Evolutionary conservation across 2,329 filamentous ascomycete genomes (phyloP), one percentile per base, ranked within the genome.

Genomic region (Fusarium siculi): DNA sequence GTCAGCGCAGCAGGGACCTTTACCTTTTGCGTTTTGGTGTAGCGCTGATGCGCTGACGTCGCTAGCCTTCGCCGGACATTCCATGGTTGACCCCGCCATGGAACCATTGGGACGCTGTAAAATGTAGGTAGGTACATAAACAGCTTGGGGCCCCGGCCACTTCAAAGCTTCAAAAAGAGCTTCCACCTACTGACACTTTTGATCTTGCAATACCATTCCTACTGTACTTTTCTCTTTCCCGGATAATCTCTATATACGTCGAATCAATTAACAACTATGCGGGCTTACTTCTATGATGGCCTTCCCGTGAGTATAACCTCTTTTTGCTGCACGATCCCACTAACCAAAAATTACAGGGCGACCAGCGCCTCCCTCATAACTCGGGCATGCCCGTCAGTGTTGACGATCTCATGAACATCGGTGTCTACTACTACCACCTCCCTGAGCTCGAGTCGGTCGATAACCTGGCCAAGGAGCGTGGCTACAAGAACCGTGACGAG

Each of bases 401-500:
- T 54, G 85, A 88, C 9, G 91, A 93, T 63, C 91, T 99, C 66
- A 82, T 87, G 72, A 87, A 88, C 61, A 87, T 98, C 23, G 96
- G 96, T 66, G 94, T 99, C 42, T 83, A 94, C 49, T 96, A 97
- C 87, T 91, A 90, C 81, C 86, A 88, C 80, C 89, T 93, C 76
- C 85, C 91, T 18, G 84, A 89, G 39, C 80, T 95, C 54, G 83
- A 86, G 37, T 86, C 87, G 32, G 95, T 98, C 44, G 88, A 98
- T 81, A 81, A 84, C 47, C 89, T 99, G 49, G 96, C 96, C 6
- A 76, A 83, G 7, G 85, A 93, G 74, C 93, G 96, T 68, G 88
- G 89, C 77, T 98, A 99, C 88, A 95, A 93, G 86, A 98, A 98
- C 86, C 93, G 96, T 64, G 96, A 99, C 85, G 92, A 97, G 84